phyloP scores from a whole-genome alignment of 2,329 filamentous ascomycete genomes.

The Colletotrichum abscissum region DNA sequence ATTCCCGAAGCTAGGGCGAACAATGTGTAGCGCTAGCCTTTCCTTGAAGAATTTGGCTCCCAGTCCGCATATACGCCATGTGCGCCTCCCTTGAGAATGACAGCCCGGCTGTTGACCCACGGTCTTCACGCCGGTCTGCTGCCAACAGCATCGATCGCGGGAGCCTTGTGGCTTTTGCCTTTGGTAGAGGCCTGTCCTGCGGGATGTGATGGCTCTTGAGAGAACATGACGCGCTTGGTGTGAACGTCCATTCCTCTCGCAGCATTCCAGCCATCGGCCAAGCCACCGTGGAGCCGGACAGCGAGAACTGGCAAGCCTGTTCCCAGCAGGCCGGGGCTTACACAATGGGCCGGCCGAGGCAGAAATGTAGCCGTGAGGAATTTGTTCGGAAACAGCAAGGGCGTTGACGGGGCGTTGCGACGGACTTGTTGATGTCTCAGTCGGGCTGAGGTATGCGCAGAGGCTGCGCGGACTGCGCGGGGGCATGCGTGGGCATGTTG shows the following conservation, averaged over 20 bases:
- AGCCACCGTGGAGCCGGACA: not conserved
- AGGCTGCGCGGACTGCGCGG: conserved; percentile 5
- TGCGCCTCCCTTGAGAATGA: conserved; percentile 8
- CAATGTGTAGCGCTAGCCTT: conserved; percentile 11
- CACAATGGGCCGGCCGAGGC: not conserved
- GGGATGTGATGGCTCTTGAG: not conserved
- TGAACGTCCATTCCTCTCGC: conserved; percentile 12
- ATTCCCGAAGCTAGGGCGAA: conserved; percentile 24
- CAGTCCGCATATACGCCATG: not conserved
- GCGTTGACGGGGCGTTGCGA: conserved; percentile 19
- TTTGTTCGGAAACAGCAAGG: conserved; percentile 29
- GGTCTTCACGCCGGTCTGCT: not conserved
- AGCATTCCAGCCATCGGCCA: conserved; percentile 16
- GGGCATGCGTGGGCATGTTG: not conserved
- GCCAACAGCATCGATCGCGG: not conserved
- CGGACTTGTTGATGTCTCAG: conserved; percentile 31
- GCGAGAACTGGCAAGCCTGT: not conserved
- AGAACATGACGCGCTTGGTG: conserved; percentile 3
- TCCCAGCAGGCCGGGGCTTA: conserved; percentile 3
- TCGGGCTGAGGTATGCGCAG: conserved; percentile 3
- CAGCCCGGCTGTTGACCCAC: conserved; percentile 8
- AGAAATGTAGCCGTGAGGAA: not conserved
- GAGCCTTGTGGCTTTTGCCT: not conserved
- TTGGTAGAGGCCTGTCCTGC: not conserved
- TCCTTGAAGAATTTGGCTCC: conserved; percentile 12